These are phyloP conservation scores for Annulohypoxylon bovei DNA, from an alignment of 495 filamentous ascomycete genomes.

Conservation along the genomic window DNA sequence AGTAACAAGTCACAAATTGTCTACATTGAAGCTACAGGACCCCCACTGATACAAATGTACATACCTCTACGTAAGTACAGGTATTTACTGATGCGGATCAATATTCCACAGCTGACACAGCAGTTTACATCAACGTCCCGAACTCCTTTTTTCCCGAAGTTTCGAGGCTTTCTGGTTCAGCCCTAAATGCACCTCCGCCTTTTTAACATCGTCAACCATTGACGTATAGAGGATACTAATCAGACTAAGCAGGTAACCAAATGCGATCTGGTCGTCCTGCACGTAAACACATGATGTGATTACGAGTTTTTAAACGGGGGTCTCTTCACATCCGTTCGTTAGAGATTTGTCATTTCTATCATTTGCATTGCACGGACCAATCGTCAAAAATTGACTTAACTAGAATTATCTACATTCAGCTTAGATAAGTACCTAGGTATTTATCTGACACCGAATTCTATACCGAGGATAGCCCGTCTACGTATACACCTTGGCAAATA, in stretches of 20 bases:
- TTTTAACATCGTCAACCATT: constrained; percentile 8
- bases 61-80: too few species aligned
- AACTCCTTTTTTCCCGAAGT: constrained; percentile 12
- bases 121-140: constrained; percentile 19
- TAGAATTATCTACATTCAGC: background rate
- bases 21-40: background rate
- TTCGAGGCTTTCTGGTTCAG: constrained; percentile 22
- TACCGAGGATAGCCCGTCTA: constrained; percentile 5
- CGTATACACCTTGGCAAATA: background rate
- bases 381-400: background rate
- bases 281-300: constrained; percentile 35
- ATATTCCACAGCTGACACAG: constrained; percentile 20
- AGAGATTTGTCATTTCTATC: constrained; percentile 26
- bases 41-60: constrained; percentile 16
- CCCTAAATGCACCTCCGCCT: constrained; percentile 10
- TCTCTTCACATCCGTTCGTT: constrained; percentile 7
- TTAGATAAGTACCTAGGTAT: background rate
- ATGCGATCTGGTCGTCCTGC: constrained; percentile 36
- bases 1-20: background rate
- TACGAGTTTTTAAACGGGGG: background rate
- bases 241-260: constrained; percentile 33
- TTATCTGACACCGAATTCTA: background rate
- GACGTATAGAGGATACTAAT: constrained; percentile 9
- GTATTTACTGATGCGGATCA: background rate
- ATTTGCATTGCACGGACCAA: background rate